Evolutionary conservation across 1,139 yeast species (phyloP).

Genomic region (Sugiyamaella grinbergsii): DNA sequence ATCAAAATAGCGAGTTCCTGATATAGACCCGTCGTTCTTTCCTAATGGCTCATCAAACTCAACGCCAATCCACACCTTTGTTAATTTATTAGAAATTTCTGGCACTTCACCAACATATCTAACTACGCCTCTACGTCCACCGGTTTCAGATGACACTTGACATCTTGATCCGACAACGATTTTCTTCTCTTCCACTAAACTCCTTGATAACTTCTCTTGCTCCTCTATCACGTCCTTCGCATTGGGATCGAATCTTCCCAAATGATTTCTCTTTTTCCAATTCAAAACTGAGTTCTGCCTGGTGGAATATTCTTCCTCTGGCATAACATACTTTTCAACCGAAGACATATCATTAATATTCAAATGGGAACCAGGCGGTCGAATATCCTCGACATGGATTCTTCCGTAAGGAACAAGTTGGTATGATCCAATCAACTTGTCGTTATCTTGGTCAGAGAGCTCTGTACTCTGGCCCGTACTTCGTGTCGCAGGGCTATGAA

Average conservation of each 20-base stretch:
- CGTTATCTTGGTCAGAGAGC: conserved; percentile 29
- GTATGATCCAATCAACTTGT: conserved; percentile 33
- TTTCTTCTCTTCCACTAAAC: conserved; percentile 43
- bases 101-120: conserved; percentile 67
- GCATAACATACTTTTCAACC: conserved; percentile 53
- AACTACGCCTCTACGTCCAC: conserved; percentile 62
- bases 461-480: conserved; percentile 40
- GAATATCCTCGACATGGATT: conserved; percentile 43
- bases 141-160: conserved; percentile 44
- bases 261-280: conserved; percentile 69
- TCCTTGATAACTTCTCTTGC: conserved; percentile 31
- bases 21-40: conserved; percentile 76
- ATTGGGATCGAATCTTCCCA: conserved; percentile 73
- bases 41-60: conserved; percentile 67
- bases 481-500: conserved; percentile 51
- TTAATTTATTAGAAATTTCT: conserved; percentile 48
- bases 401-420: conserved; percentile 39
- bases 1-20: conserved; percentile 63
- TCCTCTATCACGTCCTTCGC: conserved; percentile 40
- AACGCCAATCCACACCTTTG: conserved; percentile 70
- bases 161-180: conserved; percentile 44
- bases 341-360: conserved; percentile 42
- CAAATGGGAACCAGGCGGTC: conserved; percentile 42
- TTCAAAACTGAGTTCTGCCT: conserved; percentile 64
- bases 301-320: conserved; percentile 67